phyloP scores from a whole-genome alignment of 1,139 yeast species.

The Sugiyamaella grinbergsii region DNA sequence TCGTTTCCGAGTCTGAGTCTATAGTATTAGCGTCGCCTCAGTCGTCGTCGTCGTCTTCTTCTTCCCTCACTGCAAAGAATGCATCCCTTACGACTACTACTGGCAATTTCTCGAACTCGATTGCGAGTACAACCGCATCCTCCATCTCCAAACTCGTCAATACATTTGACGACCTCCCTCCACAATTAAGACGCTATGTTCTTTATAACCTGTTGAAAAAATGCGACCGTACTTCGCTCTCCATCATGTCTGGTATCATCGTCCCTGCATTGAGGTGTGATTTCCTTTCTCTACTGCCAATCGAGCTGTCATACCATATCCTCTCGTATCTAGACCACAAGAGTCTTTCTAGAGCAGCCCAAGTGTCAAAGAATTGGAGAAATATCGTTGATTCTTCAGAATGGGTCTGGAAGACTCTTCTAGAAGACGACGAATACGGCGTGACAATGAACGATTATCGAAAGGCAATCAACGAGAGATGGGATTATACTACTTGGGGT shows the following conservation, averaged over 20 bases:
- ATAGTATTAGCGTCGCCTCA: neutral
- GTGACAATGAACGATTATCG: constrained; percentile 35
- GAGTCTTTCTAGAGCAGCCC: constrained; percentile 62
- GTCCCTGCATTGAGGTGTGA: constrained; percentile 70
- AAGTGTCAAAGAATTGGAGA: constrained; percentile 74
- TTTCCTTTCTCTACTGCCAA: constrained; percentile 67
- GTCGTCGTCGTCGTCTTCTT: neutral
- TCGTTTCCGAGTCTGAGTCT: neutral
- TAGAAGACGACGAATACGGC: constrained; percentile 39
- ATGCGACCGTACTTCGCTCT: constrained; percentile 67
- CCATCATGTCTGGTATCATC: constrained; percentile 63
- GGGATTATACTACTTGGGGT: constrained; percentile 44
- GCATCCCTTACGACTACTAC: neutral
- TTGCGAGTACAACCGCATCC: constrained; percentile 18
- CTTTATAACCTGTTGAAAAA: constrained; percentile 66
- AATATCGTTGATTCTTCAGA: constrained; percentile 59
- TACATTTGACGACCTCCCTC: constrained; percentile 42
- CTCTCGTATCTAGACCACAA: constrained; percentile 64
- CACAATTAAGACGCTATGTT: constrained; percentile 39
- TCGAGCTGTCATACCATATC: constrained; percentile 74
- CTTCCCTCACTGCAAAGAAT: neutral
- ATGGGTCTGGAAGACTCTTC: constrained; percentile 44
- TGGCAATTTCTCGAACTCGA: neutral
- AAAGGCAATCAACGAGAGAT: constrained; percentile 39
- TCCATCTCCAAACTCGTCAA: constrained; percentile 39